phyloP scores from a whole-genome alignment of 2,329 filamentous ascomycete genomes.

The Zymoseptoria crescenta region DNA sequence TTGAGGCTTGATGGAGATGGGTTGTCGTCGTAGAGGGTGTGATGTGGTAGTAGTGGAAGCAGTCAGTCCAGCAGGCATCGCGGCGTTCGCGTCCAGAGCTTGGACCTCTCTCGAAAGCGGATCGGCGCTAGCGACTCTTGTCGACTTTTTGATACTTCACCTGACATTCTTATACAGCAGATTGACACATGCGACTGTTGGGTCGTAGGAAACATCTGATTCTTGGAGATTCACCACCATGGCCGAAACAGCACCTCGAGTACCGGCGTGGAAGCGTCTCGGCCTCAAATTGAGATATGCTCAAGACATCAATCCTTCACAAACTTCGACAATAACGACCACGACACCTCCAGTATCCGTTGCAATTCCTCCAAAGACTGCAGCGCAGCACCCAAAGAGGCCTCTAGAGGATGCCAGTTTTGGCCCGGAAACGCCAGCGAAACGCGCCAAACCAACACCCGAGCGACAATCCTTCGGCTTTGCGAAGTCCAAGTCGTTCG shows the following conservation, averaged over 20 bases:
- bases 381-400: neutral
- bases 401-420: constrained; percentile 2
- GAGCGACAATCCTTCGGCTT: neutral
- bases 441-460: constrained; percentile 6
- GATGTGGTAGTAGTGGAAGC: neutral
- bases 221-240: neutral
- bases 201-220: neutral
- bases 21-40: neutral
- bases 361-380: neutral
- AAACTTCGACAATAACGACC: neutral
- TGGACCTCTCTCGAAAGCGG: neutral
- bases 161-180: neutral
- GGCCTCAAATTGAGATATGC: constrained; percentile 53
- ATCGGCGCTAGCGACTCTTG: neutral
- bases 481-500: neutral
- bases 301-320: constrained; percentile 25
- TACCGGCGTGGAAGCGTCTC: constrained; percentile 54
- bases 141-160: neutral
- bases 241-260: constrained; percentile 17
- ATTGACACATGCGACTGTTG: neutral
- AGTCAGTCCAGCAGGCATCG: neutral
- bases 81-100: neutral
- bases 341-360: neutral
- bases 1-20: neutral
- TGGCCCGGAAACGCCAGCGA: constrained; percentile 6